Conservation (phyloP, 345 rosid genomes). For the Gossypium anomalum region DNA sequence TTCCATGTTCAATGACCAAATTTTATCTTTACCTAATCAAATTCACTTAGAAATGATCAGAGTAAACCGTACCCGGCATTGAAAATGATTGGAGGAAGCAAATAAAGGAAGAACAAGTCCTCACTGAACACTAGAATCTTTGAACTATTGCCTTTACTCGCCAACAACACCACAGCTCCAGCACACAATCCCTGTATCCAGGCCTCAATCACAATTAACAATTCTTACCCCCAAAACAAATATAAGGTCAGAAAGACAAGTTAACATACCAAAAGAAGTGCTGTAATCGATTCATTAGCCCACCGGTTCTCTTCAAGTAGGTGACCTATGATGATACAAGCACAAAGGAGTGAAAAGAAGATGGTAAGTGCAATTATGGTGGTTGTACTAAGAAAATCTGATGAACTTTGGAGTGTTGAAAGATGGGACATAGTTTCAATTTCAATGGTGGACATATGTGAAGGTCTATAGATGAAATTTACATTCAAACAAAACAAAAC, state of each 20-base stretch:
- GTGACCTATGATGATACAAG: slow-evolving; percentile 58
- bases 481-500: slow-evolving; percentile 18
- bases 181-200: slow-evolving; percentile 54
- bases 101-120: slow-evolving; percentile 70
- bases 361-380: slow-evolving; percentile 45
- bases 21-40: background rate
- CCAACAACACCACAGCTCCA: slow-evolving; percentile 51
- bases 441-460: slow-evolving; percentile 35
- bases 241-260: background rate
- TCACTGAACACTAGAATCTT: slow-evolving; percentile 43
- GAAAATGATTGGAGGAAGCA: slow-evolving; percentile 75
- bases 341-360: slow-evolving; percentile 62
- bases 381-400: slow-evolving; percentile 30
- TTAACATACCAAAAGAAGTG: slow-evolving; percentile 49
- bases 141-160: slow-evolving; percentile 33
- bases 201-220: background rate
- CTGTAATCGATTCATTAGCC: slow-evolving; percentile 71
- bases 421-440: slow-evolving; percentile 24
- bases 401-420: slow-evolving; percentile 19
- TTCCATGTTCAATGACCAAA: background rate
- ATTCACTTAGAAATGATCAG: background rate
- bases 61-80: slow-evolving; percentile 57
- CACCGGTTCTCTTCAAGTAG: slow-evolving; percentile 66
- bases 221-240: background rate
- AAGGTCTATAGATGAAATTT: slow-evolving; percentile 7